Conservation (phyloP, 768 basidiomycete genomes). For the Coprinellus aureogranulatus region DNA sequence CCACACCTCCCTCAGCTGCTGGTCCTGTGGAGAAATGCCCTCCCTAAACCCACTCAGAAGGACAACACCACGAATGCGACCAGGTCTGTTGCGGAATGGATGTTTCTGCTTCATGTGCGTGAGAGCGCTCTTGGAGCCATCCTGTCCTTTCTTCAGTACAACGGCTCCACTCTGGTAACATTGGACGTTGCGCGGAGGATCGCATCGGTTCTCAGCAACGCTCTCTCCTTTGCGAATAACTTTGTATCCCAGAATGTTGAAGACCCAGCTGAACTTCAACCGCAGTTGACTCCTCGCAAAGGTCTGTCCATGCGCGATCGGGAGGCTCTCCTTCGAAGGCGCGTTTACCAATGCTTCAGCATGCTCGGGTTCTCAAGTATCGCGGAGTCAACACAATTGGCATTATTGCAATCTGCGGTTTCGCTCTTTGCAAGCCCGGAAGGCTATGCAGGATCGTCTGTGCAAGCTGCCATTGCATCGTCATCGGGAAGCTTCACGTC, state of each 20-base stretch:
- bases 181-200: slow-evolving; percentile 90
- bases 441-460: slow-evolving; percentile 73
- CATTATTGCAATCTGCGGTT: slow-evolving; percentile 77
- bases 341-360: slow-evolving; percentile 88
- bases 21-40: slow-evolving; percentile 94
- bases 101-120: slow-evolving; percentile 85
- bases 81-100: slow-evolving; percentile 78
- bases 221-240: slow-evolving; percentile 84
- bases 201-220: slow-evolving; percentile 82
- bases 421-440: slow-evolving; percentile 85
- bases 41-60: slow-evolving; percentile 92
- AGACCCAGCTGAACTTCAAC: slow-evolving; percentile 52
- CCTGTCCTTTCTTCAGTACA: slow-evolving; percentile 82
- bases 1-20: slow-evolving; percentile 91
- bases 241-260: slow-evolving; percentile 72
- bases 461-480: slow-evolving; percentile 90
- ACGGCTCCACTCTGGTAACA: slow-evolving; percentile 70
- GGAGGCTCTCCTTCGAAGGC: slow-evolving; percentile 78
- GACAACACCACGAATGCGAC: slow-evolving; percentile 61
- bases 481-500: slow-evolving; percentile 79
- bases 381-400: slow-evolving; percentile 78
- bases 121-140: slow-evolving; percentile 90
- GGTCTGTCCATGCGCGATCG: slow-evolving; percentile 67
- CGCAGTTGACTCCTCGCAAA: slow-evolving; percentile 27
- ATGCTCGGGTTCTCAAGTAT: slow-evolving; percentile 76